Percentiles rank a stretch among this genome's conserved stretches.
phyloP scores from a whole-genome alignment of 1,284 basidiomycete species.

The Boletus semigastroideus region DNA sequence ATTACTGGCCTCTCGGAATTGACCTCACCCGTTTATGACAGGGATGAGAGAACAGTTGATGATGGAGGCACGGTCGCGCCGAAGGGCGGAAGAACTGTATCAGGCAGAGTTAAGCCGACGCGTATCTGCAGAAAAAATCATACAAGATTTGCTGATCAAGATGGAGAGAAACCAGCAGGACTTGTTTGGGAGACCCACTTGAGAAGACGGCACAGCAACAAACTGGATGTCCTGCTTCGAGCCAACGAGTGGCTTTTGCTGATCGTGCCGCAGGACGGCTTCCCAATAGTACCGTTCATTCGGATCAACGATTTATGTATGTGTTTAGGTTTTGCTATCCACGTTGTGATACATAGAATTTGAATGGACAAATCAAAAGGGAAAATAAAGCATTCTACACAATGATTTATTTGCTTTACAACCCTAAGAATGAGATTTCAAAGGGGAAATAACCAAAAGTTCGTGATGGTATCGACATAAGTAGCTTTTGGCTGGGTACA shows the following conservation, averaged over 20 bases:
- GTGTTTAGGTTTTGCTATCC: not conserved
- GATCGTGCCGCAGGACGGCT: not conserved
- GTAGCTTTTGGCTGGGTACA: conserved; percentile 25
- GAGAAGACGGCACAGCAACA: not conserved
- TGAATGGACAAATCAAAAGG: conserved; percentile 21
- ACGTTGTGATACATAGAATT: conserved; percentile 24
- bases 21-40: conserved; percentile 10
- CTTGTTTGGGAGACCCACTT: not conserved
- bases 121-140: conserved; percentile 20
- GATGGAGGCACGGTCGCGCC: conserved; percentile 33
- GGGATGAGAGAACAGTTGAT: conserved; percentile 38
- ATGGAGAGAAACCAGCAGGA: conserved; percentile 6
- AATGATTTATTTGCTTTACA: conserved; percentile 16
- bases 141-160: conserved; percentile 14
- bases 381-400: conserved; percentile 18
- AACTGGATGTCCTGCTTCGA: not conserved
- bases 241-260: not conserved
- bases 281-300: too few species aligned
- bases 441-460: conserved; percentile 7
- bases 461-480: conserved; percentile 29
- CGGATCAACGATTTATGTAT: not conserved
- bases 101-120: conserved; percentile 26
- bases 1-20: not conserved
- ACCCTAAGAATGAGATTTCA: conserved; percentile 6
- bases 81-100: conserved; percentile 32